Conservation (phyloP, 148 eudicot genomes). For the Rhododendron williamsianum region DNA sequence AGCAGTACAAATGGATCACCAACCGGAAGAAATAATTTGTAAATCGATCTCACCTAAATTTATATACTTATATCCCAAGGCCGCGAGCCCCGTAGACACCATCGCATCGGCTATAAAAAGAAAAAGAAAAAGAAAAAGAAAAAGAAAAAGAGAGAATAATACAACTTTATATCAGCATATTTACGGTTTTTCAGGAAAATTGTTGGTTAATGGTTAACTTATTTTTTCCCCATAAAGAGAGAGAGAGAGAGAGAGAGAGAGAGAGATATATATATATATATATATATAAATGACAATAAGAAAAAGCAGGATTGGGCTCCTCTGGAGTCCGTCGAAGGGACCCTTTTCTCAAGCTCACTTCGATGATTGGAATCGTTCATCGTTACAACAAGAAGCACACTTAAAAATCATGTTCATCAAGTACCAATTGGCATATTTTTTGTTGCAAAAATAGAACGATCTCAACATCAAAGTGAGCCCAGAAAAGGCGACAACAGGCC, state of each 20-base stretch:
- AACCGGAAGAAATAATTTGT: neutral
- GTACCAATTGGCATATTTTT: neutral
- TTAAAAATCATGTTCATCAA: neutral
- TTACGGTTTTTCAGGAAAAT: too few relatives aligned
- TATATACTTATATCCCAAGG: conserved; percentile 36
- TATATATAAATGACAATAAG: too few relatives aligned
- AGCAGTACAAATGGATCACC: neutral
- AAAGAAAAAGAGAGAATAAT: neutral
- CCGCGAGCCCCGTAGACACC: conserved; percentile 45
- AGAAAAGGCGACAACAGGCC: too few relatives aligned
- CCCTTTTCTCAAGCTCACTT: neutral
- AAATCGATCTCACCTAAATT: conserved; percentile 30
- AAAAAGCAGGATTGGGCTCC: neutral
- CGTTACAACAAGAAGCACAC: too few relatives aligned
- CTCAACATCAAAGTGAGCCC: neutral
- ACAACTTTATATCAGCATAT: neutral
- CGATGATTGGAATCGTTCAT: neutral
- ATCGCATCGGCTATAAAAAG: conserved; percentile 42
- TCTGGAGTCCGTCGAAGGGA: neutral
- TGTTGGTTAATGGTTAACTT: too few relatives aligned
- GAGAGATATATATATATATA: too few relatives aligned
- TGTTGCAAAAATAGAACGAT: neutral
- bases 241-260: too few relatives aligned
- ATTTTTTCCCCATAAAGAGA: too few relatives aligned
- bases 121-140: too few relatives aligned